These are phyloP conservation scores for Melanogaster broomeanus DNA, from an alignment of 768 basidiomycete species.

Conservation along the genomic window DNA sequence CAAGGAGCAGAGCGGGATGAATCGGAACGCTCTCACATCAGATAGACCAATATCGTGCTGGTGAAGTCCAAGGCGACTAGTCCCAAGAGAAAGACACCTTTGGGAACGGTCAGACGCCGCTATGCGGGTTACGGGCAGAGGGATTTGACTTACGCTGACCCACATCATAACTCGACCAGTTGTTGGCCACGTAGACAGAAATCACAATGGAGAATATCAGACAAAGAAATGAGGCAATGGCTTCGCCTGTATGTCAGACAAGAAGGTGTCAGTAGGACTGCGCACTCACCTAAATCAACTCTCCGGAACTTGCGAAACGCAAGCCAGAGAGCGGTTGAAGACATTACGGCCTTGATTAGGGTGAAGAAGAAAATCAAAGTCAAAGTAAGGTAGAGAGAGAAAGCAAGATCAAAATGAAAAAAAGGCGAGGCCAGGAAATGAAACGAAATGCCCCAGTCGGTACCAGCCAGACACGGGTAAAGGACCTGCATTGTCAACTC, in stretches of 20 bases:
- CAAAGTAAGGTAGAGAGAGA: constrained; percentile 2
- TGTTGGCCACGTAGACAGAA: constrained; percentile 35
- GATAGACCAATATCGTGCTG: constrained; percentile 36
- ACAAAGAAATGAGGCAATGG: constrained; percentile 33
- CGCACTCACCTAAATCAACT: constrained; percentile 36
- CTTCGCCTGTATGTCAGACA: constrained; percentile 16
- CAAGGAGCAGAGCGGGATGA: not conserved
- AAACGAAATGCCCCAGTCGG: constrained; percentile 11
- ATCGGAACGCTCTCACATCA: constrained; percentile 33
- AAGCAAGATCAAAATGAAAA: not conserved
- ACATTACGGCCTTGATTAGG: constrained; percentile 15
- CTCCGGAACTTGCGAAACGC: constrained; percentile 36
- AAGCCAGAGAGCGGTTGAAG: constrained; percentile 28
- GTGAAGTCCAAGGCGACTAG: constrained; percentile 33
- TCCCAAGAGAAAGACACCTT: constrained; percentile 37
- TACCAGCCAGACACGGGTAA: constrained; percentile 7
- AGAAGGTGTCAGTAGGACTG: not conserved
- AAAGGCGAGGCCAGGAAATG: constrained; percentile 4
- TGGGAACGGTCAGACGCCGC: constrained; percentile 1
- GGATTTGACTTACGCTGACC: constrained; percentile 33
- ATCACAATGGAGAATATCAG: constrained; percentile 36
- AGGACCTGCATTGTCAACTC: not conserved
- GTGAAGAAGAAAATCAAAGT: constrained; percentile 7
- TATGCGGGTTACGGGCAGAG: not conserved
- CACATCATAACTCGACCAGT: constrained; percentile 34